Conservation (phyloP, 352 stramenopile genomes). For the Thalassiosira mediterranea region DNA sequence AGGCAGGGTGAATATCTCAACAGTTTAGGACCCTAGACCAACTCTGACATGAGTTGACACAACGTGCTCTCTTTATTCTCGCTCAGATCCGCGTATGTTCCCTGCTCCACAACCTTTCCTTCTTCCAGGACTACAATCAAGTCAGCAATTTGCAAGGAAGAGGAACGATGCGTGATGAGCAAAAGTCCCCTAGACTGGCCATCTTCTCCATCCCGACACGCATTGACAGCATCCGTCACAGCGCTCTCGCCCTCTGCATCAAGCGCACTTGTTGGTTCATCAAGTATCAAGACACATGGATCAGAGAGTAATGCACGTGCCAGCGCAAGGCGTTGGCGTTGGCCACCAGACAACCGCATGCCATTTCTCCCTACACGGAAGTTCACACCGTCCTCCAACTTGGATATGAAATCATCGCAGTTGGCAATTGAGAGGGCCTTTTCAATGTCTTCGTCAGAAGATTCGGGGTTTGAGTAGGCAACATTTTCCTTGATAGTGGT, state of each 20-base stretch:
- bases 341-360: slow-evolving; percentile 73
- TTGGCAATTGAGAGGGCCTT: slow-evolving; percentile 63
- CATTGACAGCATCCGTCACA: slow-evolving; percentile 75
- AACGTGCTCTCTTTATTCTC: slow-evolving; percentile 53
- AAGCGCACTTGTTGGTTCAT: slow-evolving; percentile 78
- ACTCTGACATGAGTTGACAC: slow-evolving; percentile 70
- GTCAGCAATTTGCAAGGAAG: slow-evolving; percentile 70
- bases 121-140: slow-evolving; percentile 68
- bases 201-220: slow-evolving; percentile 48
- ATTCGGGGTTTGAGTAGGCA: slow-evolving; percentile 61
- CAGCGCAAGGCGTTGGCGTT: slow-evolving; percentile 79
- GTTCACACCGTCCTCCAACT: slow-evolving; percentile 64
- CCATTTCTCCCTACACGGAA: slow-evolving; percentile 79
- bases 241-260: slow-evolving; percentile 79
- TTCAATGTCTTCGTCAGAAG: slow-evolving; percentile 59
- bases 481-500: slow-evolving; percentile 77
- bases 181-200: slow-evolving; percentile 55
- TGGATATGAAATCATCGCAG: slow-evolving; percentile 75
- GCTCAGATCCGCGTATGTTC: slow-evolving; percentile 55
- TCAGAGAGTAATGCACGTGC: slow-evolving; percentile 77
- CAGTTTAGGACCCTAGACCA: too few species aligned
- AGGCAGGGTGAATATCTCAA: too few species aligned
- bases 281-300: slow-evolving; percentile 78
- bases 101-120: slow-evolving; percentile 64
- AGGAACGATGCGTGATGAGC: slow-evolving; percentile 77